Base-by-base conservation (phyloP, 257 asterid species). In the Anisodus acutangulus region DNA sequence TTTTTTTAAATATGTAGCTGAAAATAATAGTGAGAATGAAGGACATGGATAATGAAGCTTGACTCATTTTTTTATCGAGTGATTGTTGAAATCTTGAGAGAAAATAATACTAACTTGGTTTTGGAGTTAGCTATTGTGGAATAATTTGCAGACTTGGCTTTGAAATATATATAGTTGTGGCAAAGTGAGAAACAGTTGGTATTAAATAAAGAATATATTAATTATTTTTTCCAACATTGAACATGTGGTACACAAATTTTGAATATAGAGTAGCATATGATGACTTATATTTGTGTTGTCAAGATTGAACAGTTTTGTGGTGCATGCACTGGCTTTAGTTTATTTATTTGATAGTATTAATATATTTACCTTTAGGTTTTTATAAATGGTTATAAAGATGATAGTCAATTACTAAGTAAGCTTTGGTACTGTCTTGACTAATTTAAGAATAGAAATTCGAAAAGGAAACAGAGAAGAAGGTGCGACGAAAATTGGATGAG, bases 291-390 rank as follows among this genome's bases (percentile, higher is more conserved):
- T 35, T 67, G 0, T 41, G 45, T 41, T 41, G 45, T 41, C 5
- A 41, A 41, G 5, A 68, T 68, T 16, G 49, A 39, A 37, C 78
- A 68, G 78, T 68, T 68, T 15, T 68, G 78, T 68, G 78, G 13
- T 68, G 53, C 78, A 68, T 68, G 78, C 26, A 68, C 78, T 16
- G 17, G 8, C 6, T 37, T 68, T 68, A 35, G 11, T 15, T 6
- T 35, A 67, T 67, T 37, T 41, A 31, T 31, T 41, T 41, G 45
- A 41, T 41, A 41, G 45, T 41, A 41, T 41, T 41, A 41, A 5
- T 41, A 3, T 41, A 41, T 41, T 39, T 3, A 39, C 4, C 4
- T 39, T 39, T 39, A 2, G 2, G 43, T 39, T 39, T 39, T 39
- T 39, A 39, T 39, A 58, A 17, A 6, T 17, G 8, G 6, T 58